A percentile compares a stretch with the other conserved stretches of the same genome.
These are phyloP conservation scores for Gastrodia elata DNA, from an alignment of 106 monocot genomes.

Conservation along the genomic window DNA sequence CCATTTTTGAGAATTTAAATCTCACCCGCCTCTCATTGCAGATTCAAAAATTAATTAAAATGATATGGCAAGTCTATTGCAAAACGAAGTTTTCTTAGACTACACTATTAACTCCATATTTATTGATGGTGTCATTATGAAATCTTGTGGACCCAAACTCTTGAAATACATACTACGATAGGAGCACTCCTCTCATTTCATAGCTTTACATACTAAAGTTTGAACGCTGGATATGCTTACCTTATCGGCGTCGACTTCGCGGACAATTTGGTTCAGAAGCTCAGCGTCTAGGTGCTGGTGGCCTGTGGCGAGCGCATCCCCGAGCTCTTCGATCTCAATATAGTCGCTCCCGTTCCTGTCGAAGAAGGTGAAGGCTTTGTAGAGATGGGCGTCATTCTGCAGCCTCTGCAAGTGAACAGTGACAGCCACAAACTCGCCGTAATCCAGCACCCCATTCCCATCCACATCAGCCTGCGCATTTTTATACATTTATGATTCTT, in stretches of 20 bases:
- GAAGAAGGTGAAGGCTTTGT: conserved; percentile 9
- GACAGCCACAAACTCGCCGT: conserved; percentile 8
- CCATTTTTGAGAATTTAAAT: too few species aligned
- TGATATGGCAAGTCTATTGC: too few species aligned
- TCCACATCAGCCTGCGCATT: conserved; percentile 11
- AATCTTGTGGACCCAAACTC: too few species aligned
- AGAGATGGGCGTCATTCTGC: conserved; percentile 5
- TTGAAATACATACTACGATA: too few species aligned
- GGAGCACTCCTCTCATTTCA: too few species aligned
- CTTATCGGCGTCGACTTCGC: conserved; percentile 4
- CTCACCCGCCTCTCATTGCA: too few species aligned
- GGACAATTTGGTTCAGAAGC: not conserved
- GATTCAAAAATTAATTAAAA: too few species aligned
- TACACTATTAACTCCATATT: too few species aligned
- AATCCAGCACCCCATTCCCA: conserved; percentile 4
- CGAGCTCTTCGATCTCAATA: conserved; percentile 5
- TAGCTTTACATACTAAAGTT: too few species aligned
- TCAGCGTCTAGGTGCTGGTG: not conserved
- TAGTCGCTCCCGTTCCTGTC: conserved; percentile 4
- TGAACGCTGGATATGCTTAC: not conserved
- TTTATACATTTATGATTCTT: too few species aligned
- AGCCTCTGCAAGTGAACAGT: conserved; percentile 3
- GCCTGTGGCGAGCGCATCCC: not conserved
- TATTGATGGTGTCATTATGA: too few species aligned
- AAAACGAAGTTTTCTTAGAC: too few species aligned